phyloP scores from a whole-genome alignment of 441 rosid species.

The Cnidoscolus chayamansa region DNA sequence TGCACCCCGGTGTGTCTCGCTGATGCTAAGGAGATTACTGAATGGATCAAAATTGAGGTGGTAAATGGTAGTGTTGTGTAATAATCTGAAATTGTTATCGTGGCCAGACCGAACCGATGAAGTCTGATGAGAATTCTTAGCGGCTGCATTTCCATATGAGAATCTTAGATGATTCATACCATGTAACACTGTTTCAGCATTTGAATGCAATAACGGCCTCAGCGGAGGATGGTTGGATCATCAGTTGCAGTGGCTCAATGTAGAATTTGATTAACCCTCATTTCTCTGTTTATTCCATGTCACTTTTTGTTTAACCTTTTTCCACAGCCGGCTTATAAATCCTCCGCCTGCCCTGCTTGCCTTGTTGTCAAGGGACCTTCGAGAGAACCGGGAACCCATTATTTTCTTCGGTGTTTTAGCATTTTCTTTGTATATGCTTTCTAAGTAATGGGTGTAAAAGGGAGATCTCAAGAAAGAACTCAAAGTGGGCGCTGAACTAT shows the following conservation, averaged over 20 bases:
- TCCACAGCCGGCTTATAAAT: conserved; percentile 38
- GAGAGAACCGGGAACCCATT: conserved; percentile 1
- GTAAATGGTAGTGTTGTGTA: too few relatives aligned
- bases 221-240: neutral
- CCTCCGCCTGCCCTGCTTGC: conserved; percentile 18
- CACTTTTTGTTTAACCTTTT: conserved; percentile 38
- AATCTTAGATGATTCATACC: neutral
- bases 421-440: conserved; percentile 28
- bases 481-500: conserved; percentile 29
- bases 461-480: conserved; percentile 30
- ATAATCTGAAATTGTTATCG: neutral
- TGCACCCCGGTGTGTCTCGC: too few relatives aligned
- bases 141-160: neutral
- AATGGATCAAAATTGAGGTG: too few relatives aligned
- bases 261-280: neutral
- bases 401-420: conserved; percentile 25
- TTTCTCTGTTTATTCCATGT: conserved; percentile 22
- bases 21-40: too few relatives aligned
- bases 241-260: neutral
- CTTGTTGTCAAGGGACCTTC: neutral
- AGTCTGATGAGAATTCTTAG: neutral
- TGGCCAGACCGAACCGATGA: neutral
- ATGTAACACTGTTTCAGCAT: neutral
- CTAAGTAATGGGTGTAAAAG: conserved; percentile 19
- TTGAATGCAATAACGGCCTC: neutral